Evolutionary conservation across 2,329 filamentous ascomycete species (phyloP), one percentile per base, ranked within the genome.

Genomic region (Neophaeococcomyces mojaviensis): DNA sequence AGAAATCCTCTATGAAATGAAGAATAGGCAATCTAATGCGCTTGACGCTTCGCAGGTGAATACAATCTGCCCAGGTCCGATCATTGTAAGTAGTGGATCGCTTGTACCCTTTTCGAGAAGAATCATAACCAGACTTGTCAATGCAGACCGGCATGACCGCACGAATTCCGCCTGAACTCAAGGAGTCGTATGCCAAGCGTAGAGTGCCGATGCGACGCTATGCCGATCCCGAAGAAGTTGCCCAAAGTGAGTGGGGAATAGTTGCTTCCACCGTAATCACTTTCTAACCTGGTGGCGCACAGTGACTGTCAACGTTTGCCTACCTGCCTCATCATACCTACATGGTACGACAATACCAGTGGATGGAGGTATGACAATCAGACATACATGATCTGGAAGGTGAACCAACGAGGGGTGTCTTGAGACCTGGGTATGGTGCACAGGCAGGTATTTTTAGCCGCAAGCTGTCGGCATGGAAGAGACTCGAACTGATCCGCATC

Each of bases 181-280:
- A 39, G 20, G 36, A 39, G 20, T 19, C 15, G 15, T 39, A 39
- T 24, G 36, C 36, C 7, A 39, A 39, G 20, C 15, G 36, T 7
- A 18, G 36, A 22, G 36, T 39, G 36, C 36, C 36, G 16, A 39
- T 39, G 36, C 16, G 36, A 16, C 15, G 36, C 16, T 39, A 39
- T 39, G 36, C 36, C 15, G 36, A 39, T 39, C 36, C 36, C 15
- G 36, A 39, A 20, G 36, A 39, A 22, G 36, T 39, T 24, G 36
- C 36, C 8, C 36, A 39, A 22, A 22, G 33, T 35, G 18, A 5
- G 33, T 35, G n/a, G 18, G 30, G 33, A 35, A 35, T 35, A 35
- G 18, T 35, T 16, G n/a, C 33, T 35, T 35, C 18, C n/a, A 35
- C 33, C 8, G 33, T 15, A 8, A n/a, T 35, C 18, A 8, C 18